A percentile compares a stretch with the other conserved stretches of the same genome.
Conservation (phyloP, 2,329 filamentous ascomycete species). For the Fusarium sp. region DNA sequence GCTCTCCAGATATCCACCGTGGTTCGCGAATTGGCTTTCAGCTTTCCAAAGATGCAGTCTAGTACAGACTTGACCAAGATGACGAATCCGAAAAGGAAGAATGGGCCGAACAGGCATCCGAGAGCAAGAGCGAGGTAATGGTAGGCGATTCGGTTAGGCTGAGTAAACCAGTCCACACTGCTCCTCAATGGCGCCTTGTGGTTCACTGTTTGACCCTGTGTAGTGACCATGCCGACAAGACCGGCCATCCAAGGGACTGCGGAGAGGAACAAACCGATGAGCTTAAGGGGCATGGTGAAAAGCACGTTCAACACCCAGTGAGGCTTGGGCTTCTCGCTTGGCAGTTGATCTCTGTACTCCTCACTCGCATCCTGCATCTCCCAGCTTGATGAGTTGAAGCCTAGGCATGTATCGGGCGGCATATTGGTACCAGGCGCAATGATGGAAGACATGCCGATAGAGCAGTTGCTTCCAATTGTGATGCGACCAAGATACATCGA, state of each 20-base stretch:
- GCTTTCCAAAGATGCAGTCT: background rate
- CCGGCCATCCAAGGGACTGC: constrained; percentile 7
- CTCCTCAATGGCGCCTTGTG: background rate
- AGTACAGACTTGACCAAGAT: background rate
- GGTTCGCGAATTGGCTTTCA: background rate
- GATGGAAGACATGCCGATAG: background rate
- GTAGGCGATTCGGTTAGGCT: background rate
- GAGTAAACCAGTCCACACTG: constrained; percentile 3
- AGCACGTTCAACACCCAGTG: background rate
- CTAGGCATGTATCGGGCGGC: background rate
- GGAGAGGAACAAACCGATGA: background rate
- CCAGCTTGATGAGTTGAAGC: constrained; percentile 13
- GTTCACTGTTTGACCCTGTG: background rate
- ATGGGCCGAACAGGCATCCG: background rate
- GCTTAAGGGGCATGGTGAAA: background rate
- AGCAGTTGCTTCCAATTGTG: background rate
- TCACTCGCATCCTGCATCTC: constrained; percentile 6
- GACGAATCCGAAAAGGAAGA: constrained; percentile 5
- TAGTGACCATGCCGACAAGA: constrained; percentile 3
- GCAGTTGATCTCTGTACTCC: constrained; percentile 4
- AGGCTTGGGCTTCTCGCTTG: background rate
- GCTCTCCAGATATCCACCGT: background rate
- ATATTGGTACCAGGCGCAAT: background rate
- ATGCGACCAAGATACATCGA: constrained; percentile 19
- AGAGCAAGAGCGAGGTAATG: background rate